A percentile compares a stretch with the other conserved stretches of the same genome.
phyloP scores from a whole-genome alignment of 2,329 filamentous ascomycete genomes.

The Alternaria panax region DNA sequence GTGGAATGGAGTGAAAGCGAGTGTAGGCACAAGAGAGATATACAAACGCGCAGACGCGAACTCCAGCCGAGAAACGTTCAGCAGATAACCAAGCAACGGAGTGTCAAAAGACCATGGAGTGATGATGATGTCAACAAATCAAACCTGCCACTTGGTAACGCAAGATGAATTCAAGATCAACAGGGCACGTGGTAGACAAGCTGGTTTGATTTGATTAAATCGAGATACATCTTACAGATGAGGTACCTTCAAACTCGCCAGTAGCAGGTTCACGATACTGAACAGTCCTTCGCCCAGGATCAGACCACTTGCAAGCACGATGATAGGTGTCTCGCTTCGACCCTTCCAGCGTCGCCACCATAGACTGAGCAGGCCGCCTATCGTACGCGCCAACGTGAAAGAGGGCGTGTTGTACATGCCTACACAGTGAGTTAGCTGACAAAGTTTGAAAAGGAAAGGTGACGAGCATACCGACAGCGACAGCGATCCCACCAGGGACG shows the following conservation, averaged over 20 bases:
- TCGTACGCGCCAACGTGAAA: conserved; percentile 87
- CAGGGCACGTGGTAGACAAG: background rate
- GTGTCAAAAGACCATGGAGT: background rate
- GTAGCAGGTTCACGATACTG: conserved; percentile 85
- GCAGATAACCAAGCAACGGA: background rate
- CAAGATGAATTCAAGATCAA: background rate
- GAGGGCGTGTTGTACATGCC: conserved; percentile 98
- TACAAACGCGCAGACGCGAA: background rate
- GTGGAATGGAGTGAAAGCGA: too few species aligned
- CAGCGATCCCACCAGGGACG: conserved; percentile 91
- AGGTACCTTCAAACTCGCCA: conserved; percentile 79
- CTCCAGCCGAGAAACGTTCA: background rate
- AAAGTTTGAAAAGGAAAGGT: background rate
- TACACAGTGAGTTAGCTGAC: conserved; percentile 37
- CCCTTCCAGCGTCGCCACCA: conserved; percentile 20
- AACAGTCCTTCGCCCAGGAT: conserved; percentile 75
- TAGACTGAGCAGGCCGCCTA: conserved; percentile 66
- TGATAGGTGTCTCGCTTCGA: conserved; percentile 75
- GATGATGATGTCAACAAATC: background rate
- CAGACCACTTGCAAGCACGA: conserved; percentile 88
- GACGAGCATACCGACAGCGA: conserved; percentile 76
- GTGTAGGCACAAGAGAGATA: too few species aligned
- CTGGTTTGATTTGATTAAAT: too few species aligned
- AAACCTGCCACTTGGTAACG: background rate
- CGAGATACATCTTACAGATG: conserved; percentile 17